Evolutionary conservation across 257 asterid species (phyloP), one percentile per base, ranked within the genome.

Genomic region (Rubia yunnanensis): DNA sequence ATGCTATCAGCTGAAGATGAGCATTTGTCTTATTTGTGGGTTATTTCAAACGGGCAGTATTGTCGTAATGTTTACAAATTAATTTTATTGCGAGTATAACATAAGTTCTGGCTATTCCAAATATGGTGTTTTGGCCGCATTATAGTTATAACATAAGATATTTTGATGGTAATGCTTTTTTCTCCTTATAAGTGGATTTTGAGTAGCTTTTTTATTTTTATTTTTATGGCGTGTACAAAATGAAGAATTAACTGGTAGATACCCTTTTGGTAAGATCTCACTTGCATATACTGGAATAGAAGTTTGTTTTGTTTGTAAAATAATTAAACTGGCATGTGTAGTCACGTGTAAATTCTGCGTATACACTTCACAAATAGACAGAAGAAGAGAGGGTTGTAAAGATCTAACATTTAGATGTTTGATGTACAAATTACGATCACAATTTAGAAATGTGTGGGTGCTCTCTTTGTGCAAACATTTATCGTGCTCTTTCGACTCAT

Each of bases 401-500:
- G 69, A 24, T 14, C 24, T 46, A 64, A 22, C 54, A 55, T 24
- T 46, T 63, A 6, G 36, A 6, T 32, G 6, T 6, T 6, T 32
- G 64, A 41, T 35, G 8, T 11, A 15, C 10, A 39, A 39, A 7
- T 58, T 30, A 56, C 5, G 49, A 30, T 59, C 46, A 2, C 18
- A 20, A 39, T 64, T 20, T n/a, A 55, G 48, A 18, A 24, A 26
- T 56, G 46, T 23, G 27, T 26, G 20, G 38, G 57, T 32, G 5
- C n/a, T 61, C 49, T 50, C 24, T 15, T 35, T 15, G 27, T 36
- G 4, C 55, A 34, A 11, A 18, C 31, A 32, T 27, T 44, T 56
- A n/a, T 39, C 53, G 11, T 58, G 48, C 66, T 63, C 52, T 79
- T 32, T 54, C 65, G 70, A 65, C 76, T 30, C 38, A 38, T 85